Conservation (phyloP, 1,284 basidiomycete species). For the Peniophora sp. region DNA sequence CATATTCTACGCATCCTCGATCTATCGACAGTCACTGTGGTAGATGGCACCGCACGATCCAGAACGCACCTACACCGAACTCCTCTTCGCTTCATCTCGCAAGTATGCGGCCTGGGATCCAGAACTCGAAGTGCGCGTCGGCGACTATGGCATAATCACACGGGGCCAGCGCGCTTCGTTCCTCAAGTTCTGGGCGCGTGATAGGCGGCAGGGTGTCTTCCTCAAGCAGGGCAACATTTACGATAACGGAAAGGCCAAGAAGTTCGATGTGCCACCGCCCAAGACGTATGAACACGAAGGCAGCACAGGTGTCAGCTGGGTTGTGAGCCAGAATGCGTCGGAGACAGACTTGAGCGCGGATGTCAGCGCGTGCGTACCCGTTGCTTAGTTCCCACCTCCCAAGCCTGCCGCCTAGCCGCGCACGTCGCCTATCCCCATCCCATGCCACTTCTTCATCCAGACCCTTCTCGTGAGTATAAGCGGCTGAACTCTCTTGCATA, state of each 20-base stretch:
- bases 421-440: not conserved
- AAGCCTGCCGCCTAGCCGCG: not conserved
- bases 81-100: conserved; percentile 19
- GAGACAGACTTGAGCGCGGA: conserved; percentile 13
- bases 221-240: conserved; percentile 25
- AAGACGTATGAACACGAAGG: conserved; percentile 10
- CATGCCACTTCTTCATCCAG: too few species aligned
- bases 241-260: conserved; percentile 14
- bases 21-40: too few species aligned
- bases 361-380: conserved; percentile 13
- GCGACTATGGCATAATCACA: conserved; percentile 22
- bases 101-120: conserved; percentile 26
- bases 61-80: conserved; percentile 10
- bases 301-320: conserved; percentile 17
- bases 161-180: conserved; percentile 6
- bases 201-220: conserved; percentile 17
- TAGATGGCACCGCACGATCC: not conserved
- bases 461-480: too few species aligned
- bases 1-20: too few species aligned
- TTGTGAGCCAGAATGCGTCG: conserved; percentile 17
- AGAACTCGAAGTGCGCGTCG: conserved; percentile 19
- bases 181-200: conserved; percentile 16
- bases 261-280: conserved; percentile 15
- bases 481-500: conserved; percentile 2
- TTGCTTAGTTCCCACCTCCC: not conserved